Evolutionary conservation across 495 filamentous ascomycete genomes (phyloP), one percentile per base, ranked within the genome.

Genomic region (Trichoderma parareesei): DNA sequence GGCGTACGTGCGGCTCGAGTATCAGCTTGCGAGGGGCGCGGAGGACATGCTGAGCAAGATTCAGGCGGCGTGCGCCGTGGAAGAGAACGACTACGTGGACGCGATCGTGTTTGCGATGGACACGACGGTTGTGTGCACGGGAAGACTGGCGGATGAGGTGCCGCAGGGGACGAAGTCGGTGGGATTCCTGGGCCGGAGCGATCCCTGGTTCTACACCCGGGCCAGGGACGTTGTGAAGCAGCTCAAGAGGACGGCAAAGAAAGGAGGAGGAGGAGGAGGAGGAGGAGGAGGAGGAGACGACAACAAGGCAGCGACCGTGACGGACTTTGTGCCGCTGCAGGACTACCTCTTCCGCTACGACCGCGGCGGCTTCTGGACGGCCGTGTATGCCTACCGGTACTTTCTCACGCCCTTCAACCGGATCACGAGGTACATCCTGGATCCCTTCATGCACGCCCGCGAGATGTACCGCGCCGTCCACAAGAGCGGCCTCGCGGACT

Each of bases 281-380:
- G n/a, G n/a, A 1, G 9, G 49, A 16, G 61, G 8, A 16, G 65
- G 37, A 44, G 68, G 27, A 27, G 27, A 27, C 27, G 27, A 27
- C 27, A 27, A 38, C 6, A 48, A 65, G 37, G 35, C 41, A 38
- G 13, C 48, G 53, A 38, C 20, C 27, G 66, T 72, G 38, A 65
- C 66, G 2, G 71, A 76, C 3, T 73, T 65, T 55, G 64, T 84
- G 8, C 83, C 82, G 0, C 59, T 84, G 4, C 67, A 68, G 6
- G 82, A 84, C 67, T 87, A 86, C 68, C 76, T 87, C 18, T 87
- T 87, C 70, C 82, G 84, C 35, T 85, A 85, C 73, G 83, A 86
- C 69, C 81, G 84, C 53, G 84, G 82, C 60, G 82, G 78, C 0
- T 87, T 87, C 75, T 86, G 83, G 84, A 80, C 79, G 2, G 83